Percentiles rank a stretch among this genome's conserved stretches.
phyloP scores from a whole-genome alignment of 208 protist genomes.

The Chromosphaera perkinsii region DNA sequence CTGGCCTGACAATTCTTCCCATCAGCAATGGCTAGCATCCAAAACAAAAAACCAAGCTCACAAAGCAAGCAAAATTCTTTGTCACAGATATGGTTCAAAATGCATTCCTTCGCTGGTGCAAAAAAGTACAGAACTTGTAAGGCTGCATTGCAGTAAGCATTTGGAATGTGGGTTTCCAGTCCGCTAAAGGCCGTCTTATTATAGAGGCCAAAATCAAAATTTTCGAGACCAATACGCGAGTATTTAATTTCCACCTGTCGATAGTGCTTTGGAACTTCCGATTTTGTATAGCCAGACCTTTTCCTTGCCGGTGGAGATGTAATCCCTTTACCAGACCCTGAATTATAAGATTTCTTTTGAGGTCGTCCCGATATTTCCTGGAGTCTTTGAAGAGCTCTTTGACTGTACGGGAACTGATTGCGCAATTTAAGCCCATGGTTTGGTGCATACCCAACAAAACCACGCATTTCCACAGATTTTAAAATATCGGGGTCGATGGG shows the following conservation, averaged over 20 bases:
- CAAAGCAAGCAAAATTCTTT: constrained; percentile 56
- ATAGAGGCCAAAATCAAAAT: constrained; percentile 57
- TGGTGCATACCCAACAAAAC: constrained; percentile 16
- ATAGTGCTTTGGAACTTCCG: neutral
- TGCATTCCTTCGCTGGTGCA: constrained; percentile 23
- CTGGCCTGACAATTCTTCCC: constrained; percentile 41
- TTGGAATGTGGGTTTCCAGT: constrained; percentile 51
- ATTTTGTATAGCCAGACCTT: neutral
- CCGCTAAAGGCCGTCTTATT: constrained; percentile 55
- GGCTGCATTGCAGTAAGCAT: constrained; percentile 56
- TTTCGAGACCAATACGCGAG: constrained; percentile 47
- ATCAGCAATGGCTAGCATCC: constrained; percentile 31
- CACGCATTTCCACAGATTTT: too few species aligned
- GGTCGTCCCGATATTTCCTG: neutral
- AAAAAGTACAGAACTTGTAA: constrained; percentile 63
- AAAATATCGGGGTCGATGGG: too few species aligned
- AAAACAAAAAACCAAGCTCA: constrained; percentile 61
- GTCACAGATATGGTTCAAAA: constrained; percentile 50
- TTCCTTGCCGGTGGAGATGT: neutral
- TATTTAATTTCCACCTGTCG: constrained; percentile 26
- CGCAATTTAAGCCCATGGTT: neutral
- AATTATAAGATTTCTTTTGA: neutral
- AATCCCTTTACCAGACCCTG: neutral
- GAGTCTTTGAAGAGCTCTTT: neutral
- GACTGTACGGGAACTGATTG: neutral